Conservation (phyloP, 2,329 filamentous ascomycete species). For the Akanthomyces muscarius region DNA sequence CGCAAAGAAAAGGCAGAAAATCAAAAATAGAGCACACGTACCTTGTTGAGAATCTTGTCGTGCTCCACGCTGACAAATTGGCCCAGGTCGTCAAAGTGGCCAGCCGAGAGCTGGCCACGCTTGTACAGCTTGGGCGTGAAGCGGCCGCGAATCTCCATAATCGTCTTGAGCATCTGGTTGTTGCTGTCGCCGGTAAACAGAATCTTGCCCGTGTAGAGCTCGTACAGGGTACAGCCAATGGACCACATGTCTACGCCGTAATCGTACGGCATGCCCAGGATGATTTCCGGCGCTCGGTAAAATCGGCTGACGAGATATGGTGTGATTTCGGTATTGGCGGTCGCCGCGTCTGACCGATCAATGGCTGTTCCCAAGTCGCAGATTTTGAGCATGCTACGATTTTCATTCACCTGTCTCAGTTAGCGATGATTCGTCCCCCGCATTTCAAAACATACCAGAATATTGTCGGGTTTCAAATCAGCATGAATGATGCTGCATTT, state of each 20-base stretch:
- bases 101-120: conserved; percentile 68
- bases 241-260: conserved; percentile 97
- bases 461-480: conserved; percentile 96
- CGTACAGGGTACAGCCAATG: conserved; percentile 93
- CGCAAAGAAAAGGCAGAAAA: conserved; percentile 14
- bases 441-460: conserved; percentile 54
- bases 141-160: conserved; percentile 94
- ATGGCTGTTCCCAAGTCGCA: conserved; percentile 97
- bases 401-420: conserved; percentile 64
- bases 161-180: conserved; percentile 95
- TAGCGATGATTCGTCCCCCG: conserved; percentile 19
- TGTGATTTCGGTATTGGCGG: conserved; percentile 76
- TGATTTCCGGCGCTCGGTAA: conserved; percentile 95
- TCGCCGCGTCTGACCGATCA: conserved; percentile 72
- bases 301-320: conserved; percentile 96
- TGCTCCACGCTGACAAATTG: conserved; percentile 82
- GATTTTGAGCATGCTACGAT: conserved; percentile 81
- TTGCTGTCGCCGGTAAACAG: conserved; percentile 93
- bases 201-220: conserved; percentile 96
- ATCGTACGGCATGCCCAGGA: conserved; percentile 93
- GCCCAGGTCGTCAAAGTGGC: conserved; percentile 80
- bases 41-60: conserved; percentile 83
- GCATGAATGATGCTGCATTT: conserved; percentile 93
- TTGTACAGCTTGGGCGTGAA: conserved; percentile 86
- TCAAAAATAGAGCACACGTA: conserved; percentile 36